Evolutionary conservation across 169 alveolate genomes (phyloP), one percentile per base, ranked within the genome.

Genomic region (Cryptosporidium parvum): DNA sequence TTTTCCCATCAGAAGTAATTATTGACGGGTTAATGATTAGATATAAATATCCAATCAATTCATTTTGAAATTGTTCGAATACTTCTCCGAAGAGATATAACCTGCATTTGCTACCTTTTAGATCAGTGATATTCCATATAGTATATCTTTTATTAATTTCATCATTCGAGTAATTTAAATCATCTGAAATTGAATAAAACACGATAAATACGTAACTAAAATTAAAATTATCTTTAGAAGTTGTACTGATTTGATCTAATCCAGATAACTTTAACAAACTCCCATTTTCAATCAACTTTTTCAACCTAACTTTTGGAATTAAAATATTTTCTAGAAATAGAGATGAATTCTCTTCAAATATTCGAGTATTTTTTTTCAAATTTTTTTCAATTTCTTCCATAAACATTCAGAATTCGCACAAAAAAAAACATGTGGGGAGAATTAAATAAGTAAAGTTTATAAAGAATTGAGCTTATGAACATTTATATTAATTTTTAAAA

Each of bases 331-430:
- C 75, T 8, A 80, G 68, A 44, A 44, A n/a, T 21, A 80, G 29
- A 42, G 37, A 16, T 14, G 69, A 44, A 80, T 80, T 80, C 35
- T 80, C 89, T 53, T 80, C 89, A 39, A 59, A 80, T 44, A 80
- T 23, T 29, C 33, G 29, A 21, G 35, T 31, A 42, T 31, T 61
- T 37, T 39, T 62, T 16, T 29, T 58, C 6, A 14, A 8, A 31
- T 21, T 35, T 35, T 35, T 26, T 10, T n/a, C 52, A 37, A 7
- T 23, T 6, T 21, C 16, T 73, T 73, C 59, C 44, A 26, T 56
- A 37, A 16, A 21, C 5, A 18, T n/a, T 39, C 58, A 45, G 16
- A 69, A 42, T 48, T 48, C 6, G n/a, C 56, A 48, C 56, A 48
- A 48, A 48, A 48, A 26, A 48, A 12, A 3, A 48, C 18, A 14